Evolutionary conservation across 768 basidiomycete species (phyloP), one percentile per base, ranked within the genome.

Genomic region (Pleurotus cornucopiae): DNA sequence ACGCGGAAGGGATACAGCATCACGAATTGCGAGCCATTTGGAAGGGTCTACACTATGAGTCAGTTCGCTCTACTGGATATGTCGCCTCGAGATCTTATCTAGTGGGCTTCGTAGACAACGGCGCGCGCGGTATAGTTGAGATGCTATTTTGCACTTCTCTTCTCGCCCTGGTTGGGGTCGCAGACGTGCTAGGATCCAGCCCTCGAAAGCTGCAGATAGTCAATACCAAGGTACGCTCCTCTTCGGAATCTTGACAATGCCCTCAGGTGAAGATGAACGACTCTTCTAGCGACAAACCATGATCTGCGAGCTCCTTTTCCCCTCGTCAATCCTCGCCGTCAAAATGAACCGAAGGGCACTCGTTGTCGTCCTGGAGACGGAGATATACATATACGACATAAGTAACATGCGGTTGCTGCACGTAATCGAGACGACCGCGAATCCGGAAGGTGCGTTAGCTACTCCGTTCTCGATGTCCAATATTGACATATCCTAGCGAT

Each of bases 91-190:
- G 30, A 7, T 34, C 30, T 16, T 4, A 14, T 41, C 16, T 41
- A n/a, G 25, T 26, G n/a, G 30, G 4, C 49, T 23, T 49, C 16
- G 20, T 25, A 93, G 96, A 20, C 63, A 94, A 98, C 57, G 95
- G 96, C 6, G 92, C 96, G 2, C 83, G 91, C 14, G 94, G 94
- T 20, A 97, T 97, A 60, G 96, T 98, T 13, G 97, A 99, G 72
- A 99, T 99, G 97, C 79, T 99, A 57, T 99, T 99, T 76, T 98
- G 95, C 74, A 99, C 97, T 4, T 97, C 94, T 18, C 83, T 99
- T 59, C 93, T 99, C 46, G 97, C 97, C 0, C 80, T 99, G 30
- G 97, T 98, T 18, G 97, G 97, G 6, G 93, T 94, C 2, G 20
- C 20, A 20, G 20, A 20, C 20, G 20, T 1, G 20, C 2, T 20